A percentile compares a stretch with the other conserved stretches of the same genome.
Evolutionary conservation across 2,329 filamentous ascomycete genomes (phyloP).

Genomic region (Ceratocystis smalleyi): DNA sequence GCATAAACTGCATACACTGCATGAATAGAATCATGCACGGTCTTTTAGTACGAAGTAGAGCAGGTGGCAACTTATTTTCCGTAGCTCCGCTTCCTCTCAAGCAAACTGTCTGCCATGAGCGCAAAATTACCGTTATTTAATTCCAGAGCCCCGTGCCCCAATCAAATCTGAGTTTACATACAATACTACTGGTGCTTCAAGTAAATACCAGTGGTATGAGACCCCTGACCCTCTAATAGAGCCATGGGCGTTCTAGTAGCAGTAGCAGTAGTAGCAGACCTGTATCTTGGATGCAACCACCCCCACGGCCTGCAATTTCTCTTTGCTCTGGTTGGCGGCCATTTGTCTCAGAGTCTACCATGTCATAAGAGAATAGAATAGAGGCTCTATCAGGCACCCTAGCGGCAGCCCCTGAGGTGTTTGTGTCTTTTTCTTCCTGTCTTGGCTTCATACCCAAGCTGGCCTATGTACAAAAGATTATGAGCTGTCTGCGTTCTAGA

Average conservation of each 20-base stretch:
- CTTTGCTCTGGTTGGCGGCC: not conserved
- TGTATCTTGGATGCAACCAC: not conserved
- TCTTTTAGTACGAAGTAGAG: not conserved
- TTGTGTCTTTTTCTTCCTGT: not conserved
- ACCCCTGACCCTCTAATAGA: not conserved
- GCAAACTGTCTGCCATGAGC: not conserved
- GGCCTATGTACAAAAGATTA: not conserved
- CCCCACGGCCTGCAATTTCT: not conserved
- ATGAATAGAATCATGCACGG: constrained; percentile 1
- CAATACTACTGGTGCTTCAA: not conserved
- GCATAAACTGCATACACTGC: not conserved
- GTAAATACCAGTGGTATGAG: not conserved
- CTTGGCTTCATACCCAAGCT: not conserved
- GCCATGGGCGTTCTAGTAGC: no score
- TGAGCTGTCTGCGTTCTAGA: not conserved
- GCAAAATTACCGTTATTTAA: no score
- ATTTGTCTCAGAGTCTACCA: not conserved
- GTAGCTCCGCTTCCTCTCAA: not conserved
- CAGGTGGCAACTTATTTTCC: not conserved
- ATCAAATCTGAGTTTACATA: not conserved
- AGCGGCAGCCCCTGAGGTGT: not conserved
- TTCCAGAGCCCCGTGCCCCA: no score
- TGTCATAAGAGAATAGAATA: not conserved
- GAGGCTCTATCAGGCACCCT: not conserved
- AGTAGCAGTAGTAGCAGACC: not conserved